Conservation (phyloP, 495 filamentous ascomycete genomes). For the Neohortaea acidophila region DNA sequence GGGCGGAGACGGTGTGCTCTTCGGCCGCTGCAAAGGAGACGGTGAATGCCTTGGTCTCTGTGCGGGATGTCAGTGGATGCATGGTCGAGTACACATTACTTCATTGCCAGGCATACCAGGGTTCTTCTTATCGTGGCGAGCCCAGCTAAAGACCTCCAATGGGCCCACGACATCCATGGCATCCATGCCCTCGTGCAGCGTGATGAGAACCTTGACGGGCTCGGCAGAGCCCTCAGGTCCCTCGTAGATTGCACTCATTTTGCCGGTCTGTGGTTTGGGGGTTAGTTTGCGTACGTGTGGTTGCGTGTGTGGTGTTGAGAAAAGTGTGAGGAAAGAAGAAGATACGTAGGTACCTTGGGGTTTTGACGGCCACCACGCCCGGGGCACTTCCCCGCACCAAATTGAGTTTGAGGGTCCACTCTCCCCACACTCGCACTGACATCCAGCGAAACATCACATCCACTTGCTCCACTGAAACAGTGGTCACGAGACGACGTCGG, state of each 20-base stretch:
- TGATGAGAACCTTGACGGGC: conserved; percentile 38
- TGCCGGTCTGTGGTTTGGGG: conserved; percentile 13
- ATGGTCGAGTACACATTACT: background rate
- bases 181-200: conserved; percentile 35
- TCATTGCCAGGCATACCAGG: conserved; percentile 29
- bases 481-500: no score
- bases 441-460: no score
- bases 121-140: conserved; percentile 46
- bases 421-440: no score
- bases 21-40: conserved; percentile 26
- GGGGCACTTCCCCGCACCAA: no score
- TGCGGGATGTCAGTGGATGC: conserved; percentile 1
- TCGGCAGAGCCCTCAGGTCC: conserved; percentile 20
- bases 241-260: conserved; percentile 31
- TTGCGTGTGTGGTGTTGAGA: background rate
- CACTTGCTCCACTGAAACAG: no score
- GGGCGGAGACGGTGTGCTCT: conserved; percentile 26
- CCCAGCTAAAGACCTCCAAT: conserved; percentile 44
- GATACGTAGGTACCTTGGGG: no score
- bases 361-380: no score
- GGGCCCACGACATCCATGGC: conserved; percentile 53
- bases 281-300: background rate
- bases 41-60: conserved; percentile 34
- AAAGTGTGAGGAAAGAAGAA: background rate
- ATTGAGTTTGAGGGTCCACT: no score